These are phyloP conservation scores for Elasticomyces elasticus DNA, from an alignment of 495 filamentous ascomycete genomes.

Conservation along the genomic window DNA sequence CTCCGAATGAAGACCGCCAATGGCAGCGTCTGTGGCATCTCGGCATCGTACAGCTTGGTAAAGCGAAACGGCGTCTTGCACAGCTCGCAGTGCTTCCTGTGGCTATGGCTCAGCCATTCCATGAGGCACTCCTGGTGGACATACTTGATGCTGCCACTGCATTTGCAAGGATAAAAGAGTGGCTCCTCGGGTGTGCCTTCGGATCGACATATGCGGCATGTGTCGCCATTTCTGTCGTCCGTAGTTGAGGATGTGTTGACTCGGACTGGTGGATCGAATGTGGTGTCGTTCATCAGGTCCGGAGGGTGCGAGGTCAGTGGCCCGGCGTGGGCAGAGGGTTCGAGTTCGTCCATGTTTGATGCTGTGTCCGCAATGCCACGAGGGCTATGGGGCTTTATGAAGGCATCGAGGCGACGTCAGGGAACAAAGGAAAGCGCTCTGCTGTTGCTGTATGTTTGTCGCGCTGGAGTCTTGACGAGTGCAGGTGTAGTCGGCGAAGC, in stretches of 20 bases:
- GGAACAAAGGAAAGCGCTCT: too few species aligned
- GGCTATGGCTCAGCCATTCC: constrained; percentile 94
- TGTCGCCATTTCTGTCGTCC: constrained; percentile 43
- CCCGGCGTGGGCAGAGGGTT: not conserved
- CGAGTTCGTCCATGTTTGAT: constrained; percentile 3
- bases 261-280: constrained; percentile 31
- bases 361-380: too few species aligned
- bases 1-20: constrained; percentile 67
- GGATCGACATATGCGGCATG: constrained; percentile 89
- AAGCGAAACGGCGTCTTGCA: constrained; percentile 98
- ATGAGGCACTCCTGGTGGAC: constrained; percentile 97
- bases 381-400: too few species aligned
- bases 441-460: too few species aligned
- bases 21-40: constrained; percentile 81
- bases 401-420: too few species aligned
- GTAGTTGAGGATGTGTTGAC: not conserved
- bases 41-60: constrained; percentile 88
- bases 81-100: constrained; percentile 98
- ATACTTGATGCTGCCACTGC: constrained; percentile 94
- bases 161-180: constrained; percentile 96
- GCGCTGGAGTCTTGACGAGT: too few species aligned
- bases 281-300: constrained; percentile 59
- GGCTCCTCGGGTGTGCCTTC: constrained; percentile 78
- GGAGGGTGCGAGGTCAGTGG: constrained; percentile 22
- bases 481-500: too few species aligned